Percentiles rank a stretch among this genome's conserved stretches.
Evolutionary conservation across 257 asterid genomes (phyloP).

Genomic region (Prunella vulgaris): DNA sequence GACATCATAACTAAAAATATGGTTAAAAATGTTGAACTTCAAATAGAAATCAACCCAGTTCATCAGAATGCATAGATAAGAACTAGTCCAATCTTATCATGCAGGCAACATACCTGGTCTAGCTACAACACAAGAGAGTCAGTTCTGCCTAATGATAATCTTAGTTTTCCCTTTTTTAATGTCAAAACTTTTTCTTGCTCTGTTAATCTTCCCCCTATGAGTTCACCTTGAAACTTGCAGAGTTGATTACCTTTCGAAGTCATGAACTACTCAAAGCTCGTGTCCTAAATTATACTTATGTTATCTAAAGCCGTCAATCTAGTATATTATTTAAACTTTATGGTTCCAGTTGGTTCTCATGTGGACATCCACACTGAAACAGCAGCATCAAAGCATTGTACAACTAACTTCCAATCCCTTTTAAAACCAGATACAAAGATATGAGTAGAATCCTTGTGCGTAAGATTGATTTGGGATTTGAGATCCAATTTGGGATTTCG

Average conservation of each 20-base stretch:
- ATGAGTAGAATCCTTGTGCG: not conserved
- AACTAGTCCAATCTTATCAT: constrained; percentile 1
- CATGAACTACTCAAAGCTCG: not conserved
- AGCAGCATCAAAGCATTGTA: constrained; percentile 1
- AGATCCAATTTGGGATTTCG: too few relatives aligned
- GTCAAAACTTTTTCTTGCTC: not conserved
- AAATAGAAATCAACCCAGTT: constrained; percentile 4
- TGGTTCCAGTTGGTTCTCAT: constrained; percentile 5
- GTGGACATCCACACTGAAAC: not conserved
- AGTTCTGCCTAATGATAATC: not conserved
- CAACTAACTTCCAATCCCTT: not conserved
- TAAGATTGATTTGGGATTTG: too few relatives aligned
- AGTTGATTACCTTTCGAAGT: not conserved
- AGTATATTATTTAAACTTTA: not conserved
- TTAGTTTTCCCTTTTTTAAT: constrained; percentile 5
- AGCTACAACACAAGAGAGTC: constrained; percentile 3
- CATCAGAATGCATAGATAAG: constrained; percentile 10
- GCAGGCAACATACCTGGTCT: constrained; percentile 13
- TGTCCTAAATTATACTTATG: not conserved
- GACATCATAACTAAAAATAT: not conserved
- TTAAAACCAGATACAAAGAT: not conserved
- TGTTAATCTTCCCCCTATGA: not conserved
- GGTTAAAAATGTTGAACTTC: not conserved
- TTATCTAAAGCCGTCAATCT: constrained; percentile 1
- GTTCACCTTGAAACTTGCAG: constrained; percentile 4